Base-by-base conservation (phyloP, 2,329 filamentous ascomycete genomes). In the Verticillium isaacii region DNA sequence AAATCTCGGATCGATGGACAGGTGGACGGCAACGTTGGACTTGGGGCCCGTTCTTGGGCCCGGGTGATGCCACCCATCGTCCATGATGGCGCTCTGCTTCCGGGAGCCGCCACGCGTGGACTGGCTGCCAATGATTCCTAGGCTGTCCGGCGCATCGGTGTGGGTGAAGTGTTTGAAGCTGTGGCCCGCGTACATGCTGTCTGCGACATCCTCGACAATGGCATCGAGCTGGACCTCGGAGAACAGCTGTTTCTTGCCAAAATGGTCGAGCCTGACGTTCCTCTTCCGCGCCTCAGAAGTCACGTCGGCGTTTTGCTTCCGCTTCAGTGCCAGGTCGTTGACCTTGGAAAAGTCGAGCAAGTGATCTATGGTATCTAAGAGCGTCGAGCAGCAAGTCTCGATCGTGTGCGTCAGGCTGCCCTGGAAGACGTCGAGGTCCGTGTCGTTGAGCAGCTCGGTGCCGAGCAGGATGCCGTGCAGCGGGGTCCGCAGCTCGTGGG, bases 11-110 rank as follows among this genome's bases (percentile, higher is more conserved):
- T 77, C 73, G 9, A 86, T 80, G 65, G 86, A 80, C 14, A 86
- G 70, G 84, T 74, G 32, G 87, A 77, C 11, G 63, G 64, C 32
- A 65, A 91, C 84, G 52, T 84, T 87, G 39, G 91, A 72, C 0
- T 89, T 89, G 0, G 91, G 76, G 0, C 88, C 88, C 0, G 84
- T 84, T 0, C 88, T 88, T 0, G 83, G 80, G 0, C 34, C 1
- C 14, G 9, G 9, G 34, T 36, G 9, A 14, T 36, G 34, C 34
- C 34, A 36, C 34, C 14, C 9, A 14, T 11, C 34, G 34, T 36
- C 34, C 34, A 36, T 36, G 9, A 9, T 36, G 5, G 34, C 7
- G 14, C 34, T 14, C 34, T 36, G 34, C 11, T 36, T 36, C 34
- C 14, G 34, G 34, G 14, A 36, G 11, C 9, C 14, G 34, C 14